These are phyloP conservation scores for Aleurites moluccanus DNA, from an alignment of 441 rosid species.

Conservation along the genomic window DNA sequence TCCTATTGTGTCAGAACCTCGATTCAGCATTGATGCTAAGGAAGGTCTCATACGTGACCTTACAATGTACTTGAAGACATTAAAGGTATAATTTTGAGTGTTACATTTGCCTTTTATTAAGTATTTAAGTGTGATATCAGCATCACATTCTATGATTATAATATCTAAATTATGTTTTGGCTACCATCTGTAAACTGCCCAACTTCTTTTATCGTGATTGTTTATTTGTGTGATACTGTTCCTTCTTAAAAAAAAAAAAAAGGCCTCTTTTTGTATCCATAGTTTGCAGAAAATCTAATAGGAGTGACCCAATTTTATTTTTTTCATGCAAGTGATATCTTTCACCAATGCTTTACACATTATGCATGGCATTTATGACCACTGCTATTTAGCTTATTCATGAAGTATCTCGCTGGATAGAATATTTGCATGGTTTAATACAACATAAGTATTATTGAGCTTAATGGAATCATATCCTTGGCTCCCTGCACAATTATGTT, in stretches of 20 bases:
- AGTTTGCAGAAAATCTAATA: not conserved
- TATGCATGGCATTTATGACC: not conserved
- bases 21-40: slow-evolving; percentile 46
- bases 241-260: not conserved
- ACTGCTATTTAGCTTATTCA: not conserved
- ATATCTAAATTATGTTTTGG: not conserved
- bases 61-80: slow-evolving; percentile 63
- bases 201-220: not conserved
- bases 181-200: not conserved
- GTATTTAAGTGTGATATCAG: not conserved
- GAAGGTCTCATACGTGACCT: slow-evolving; percentile 69
- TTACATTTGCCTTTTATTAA: not conserved
- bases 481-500: not conserved
- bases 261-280: not conserved
- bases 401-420: not conserved
- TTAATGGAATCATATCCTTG: not conserved
- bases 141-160: not conserved
- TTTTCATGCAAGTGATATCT: not conserved
- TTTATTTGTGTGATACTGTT: not conserved
- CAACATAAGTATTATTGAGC: not conserved
- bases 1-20: slow-evolving; percentile 51
- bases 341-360: too few species aligned
- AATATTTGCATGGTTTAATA: not conserved
- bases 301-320: not conserved
- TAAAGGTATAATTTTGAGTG: slow-evolving; percentile 43